These are phyloP conservation scores for Cladosporium halotolerans DNA, from an alignment of 2,329 filamentous ascomycete genomes.

Conservation along the genomic window DNA sequence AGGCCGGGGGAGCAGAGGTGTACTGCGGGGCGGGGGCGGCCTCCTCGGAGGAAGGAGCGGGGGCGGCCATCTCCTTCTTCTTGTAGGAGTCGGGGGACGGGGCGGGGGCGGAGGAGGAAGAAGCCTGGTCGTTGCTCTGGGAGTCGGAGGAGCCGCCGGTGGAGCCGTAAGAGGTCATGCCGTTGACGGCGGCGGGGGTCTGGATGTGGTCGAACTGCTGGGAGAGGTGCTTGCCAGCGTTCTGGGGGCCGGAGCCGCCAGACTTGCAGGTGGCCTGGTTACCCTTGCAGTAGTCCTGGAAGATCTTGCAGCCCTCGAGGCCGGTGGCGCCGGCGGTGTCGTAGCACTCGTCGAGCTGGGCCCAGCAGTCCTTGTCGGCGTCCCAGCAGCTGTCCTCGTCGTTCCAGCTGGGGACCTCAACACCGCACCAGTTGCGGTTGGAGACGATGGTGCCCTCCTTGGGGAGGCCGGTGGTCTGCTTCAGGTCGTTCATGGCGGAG, in stretches of 20 bases:
- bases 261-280: constrained; percentile 38
- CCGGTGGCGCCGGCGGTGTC: constrained; percentile 54
- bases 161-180: constrained; percentile 2
- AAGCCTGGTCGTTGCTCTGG: neutral
- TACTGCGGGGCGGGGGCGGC: neutral
- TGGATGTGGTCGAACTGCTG: constrained; percentile 14
- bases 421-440: constrained; percentile 68
- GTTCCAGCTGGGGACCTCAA: constrained; percentile 52
- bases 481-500: constrained; percentile 12
- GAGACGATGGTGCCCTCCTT: constrained; percentile 54
- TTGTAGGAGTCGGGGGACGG: constrained; percentile 6
- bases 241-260: constrained; percentile 42
- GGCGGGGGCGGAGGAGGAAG: constrained; percentile 6
- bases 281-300: constrained; percentile 55
- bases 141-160: neutral
- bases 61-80: neutral
- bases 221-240: constrained; percentile 35
- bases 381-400: constrained; percentile 33
- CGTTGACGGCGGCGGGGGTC: constrained; percentile 5
- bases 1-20: neutral
- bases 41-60: neutral
- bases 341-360: constrained; percentile 57
- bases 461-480: constrained; percentile 44
- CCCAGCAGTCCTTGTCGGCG: constrained; percentile 39
- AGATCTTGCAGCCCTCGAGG: constrained; percentile 52